Evolutionary conservation across 192 early-diverging fungal species (phyloP), one percentile per base, ranked within the genome.

Genomic region (Podochytrium sp.): DNA sequence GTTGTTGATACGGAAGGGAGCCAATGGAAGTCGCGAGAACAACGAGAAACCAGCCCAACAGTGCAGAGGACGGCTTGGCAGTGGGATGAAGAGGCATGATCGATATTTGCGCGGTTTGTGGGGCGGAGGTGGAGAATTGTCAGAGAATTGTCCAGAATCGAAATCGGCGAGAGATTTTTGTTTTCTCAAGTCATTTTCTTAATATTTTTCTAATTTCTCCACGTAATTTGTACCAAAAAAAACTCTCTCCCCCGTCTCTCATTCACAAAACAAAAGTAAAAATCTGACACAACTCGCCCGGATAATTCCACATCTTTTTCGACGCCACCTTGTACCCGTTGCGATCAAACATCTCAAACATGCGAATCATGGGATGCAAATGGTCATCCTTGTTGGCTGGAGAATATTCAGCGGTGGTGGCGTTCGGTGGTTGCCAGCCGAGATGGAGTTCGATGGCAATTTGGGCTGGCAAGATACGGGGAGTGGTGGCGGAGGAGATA

Each of bases 1-100:
- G 50, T 23, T 69, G 66, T 51, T 52, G 49, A 30, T 55, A 56
- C 32, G 66, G 52, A 0, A 55, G 7, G 7, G 66, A n/a, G 50
- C 66, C 53, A 35, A 37, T 37, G 37, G 50, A 12, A 1, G 29
- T 25, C 50, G 37, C 40, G 51, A 55, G 47, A 30, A 69, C 66
- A 7, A 1, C 35, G 30, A 69, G 51, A 29, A 69, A 55, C 50
- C n/a, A 55, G 7, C 50, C 66, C 30, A 69, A 7, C 32, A 69
- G 66, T 20, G 53, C 66, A n/a, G n/a, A n/a, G n/a, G n/a, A n/a
- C n/a, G n/a, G n/a, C n/a, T n/a, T n/a, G n/a, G n/a, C n/a, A n/a
- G n/a, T n/a, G n/a, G n/a, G n/a, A n/a, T n/a, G n/a, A n/a, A n/a
- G n/a, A n/a, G n/a, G n/a, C n/a, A n/a, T n/a, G n/a, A n/a, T n/a